Conservation (phyloP, 208 protist species). For the Kentomonas sorsogonicus region DNA sequence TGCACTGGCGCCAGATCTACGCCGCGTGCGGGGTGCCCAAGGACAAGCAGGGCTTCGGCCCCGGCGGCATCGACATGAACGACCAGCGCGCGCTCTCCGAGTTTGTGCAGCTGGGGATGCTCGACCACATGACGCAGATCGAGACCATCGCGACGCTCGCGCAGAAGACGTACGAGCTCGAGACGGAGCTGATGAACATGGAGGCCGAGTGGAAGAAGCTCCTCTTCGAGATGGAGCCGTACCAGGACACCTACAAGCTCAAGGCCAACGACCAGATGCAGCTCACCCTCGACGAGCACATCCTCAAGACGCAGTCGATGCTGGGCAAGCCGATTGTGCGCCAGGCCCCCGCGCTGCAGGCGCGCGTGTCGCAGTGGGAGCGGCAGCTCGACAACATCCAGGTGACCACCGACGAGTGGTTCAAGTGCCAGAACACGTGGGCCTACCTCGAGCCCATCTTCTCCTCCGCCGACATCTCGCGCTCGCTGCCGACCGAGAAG, state of each 20-base stretch:
- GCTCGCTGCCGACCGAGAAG: slow-evolving; percentile 95
- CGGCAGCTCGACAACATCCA: slow-evolving; percentile 90
- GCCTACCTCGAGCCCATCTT: slow-evolving; percentile 97
- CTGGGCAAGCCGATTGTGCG: slow-evolving; percentile 89
- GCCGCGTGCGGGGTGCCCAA: slow-evolving; percentile 76
- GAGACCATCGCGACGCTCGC: slow-evolving; percentile 83
- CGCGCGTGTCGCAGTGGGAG: slow-evolving; percentile 89
- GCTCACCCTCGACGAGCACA: slow-evolving; percentile 94
- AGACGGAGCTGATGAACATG: slow-evolving; percentile 91
- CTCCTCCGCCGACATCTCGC: slow-evolving; percentile 93
- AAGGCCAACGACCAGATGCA: slow-evolving; percentile 92
- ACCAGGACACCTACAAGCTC: slow-evolving; percentile 91
- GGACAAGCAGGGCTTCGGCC: slow-evolving; percentile 79
- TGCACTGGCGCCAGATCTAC: slow-evolving; percentile 92
- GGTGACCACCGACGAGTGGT: slow-evolving; percentile 94
- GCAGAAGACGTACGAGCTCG: slow-evolving; percentile 88
- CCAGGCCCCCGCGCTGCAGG: slow-evolving; percentile 85
- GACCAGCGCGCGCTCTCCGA: slow-evolving; percentile 73
- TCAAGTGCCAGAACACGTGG: slow-evolving; percentile 94
- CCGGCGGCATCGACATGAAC: slow-evolving; percentile 78
- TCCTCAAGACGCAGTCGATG: slow-evolving; percentile 95
- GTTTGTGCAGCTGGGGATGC: slow-evolving; percentile 84
- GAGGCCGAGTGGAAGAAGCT: slow-evolving; percentile 92
- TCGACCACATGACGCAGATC: slow-evolving; percentile 75
- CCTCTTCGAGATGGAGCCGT: slow-evolving; percentile 91